These are phyloP conservation scores for Colletotrichum sp. DNA, from an alignment of 2,329 filamentous ascomycete genomes.

Conservation along the genomic window DNA sequence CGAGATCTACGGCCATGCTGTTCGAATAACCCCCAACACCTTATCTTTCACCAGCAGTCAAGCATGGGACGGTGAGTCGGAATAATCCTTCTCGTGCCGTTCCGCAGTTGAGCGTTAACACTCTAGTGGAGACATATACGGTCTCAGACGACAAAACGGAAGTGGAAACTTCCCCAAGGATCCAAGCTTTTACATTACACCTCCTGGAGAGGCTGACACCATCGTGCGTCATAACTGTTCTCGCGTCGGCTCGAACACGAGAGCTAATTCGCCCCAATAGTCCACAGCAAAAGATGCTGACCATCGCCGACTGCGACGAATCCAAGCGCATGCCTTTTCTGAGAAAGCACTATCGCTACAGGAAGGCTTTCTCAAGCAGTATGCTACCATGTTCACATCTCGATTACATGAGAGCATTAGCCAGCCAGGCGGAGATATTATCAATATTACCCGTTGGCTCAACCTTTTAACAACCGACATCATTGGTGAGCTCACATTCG, in stretches of 20 bases:
- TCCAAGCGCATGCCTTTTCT: background rate
- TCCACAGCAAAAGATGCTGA: background rate
- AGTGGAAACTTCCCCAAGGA: background rate
- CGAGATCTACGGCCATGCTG: background rate
- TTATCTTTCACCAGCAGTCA: background rate
- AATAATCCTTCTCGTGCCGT: background rate
- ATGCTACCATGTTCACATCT: background rate
- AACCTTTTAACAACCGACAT: background rate
- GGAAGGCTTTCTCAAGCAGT: background rate
- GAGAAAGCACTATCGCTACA: background rate
- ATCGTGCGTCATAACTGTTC: fast-evolving
- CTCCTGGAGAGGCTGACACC: background rate
- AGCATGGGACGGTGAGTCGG: background rate
- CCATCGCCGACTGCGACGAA: background rate
- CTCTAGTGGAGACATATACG: background rate
- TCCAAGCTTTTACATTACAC: background rate
- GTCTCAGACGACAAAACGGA: background rate
- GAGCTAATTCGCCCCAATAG: background rate
- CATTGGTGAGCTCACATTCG: background rate
- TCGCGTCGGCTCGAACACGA: background rate
- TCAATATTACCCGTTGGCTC: background rate
- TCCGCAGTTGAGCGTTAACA: background rate
- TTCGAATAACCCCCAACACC: background rate
- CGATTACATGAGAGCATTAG: background rate
- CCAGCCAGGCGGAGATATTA: background rate